These are phyloP conservation scores for Phytophthora vignae DNA, from an alignment of 352 stramenopile genomes.

Conservation along the genomic window DNA sequence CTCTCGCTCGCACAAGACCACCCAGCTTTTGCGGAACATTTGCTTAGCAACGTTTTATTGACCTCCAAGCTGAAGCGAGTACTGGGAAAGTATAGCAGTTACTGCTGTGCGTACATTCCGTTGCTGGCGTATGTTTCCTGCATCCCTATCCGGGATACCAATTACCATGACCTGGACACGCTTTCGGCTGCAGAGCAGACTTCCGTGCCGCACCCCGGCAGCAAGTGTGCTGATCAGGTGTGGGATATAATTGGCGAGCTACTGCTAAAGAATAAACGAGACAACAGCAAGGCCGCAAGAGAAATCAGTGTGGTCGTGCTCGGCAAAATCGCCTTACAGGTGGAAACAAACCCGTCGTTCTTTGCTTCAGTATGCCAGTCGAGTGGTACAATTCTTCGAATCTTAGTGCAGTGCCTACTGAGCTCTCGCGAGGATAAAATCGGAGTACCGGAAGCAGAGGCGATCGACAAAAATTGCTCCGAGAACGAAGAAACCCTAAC, in stretches of 20 bases:
- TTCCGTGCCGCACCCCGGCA: constrained; percentile 33
- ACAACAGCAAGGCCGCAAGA: constrained; percentile 33
- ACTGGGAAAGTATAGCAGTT: constrained; percentile 50
- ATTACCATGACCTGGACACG: constrained; percentile 55
- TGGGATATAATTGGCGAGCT: constrained; percentile 75
- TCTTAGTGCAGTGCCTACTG: constrained; percentile 45
- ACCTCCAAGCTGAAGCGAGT: constrained; percentile 54
- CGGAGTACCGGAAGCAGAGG: background rate
- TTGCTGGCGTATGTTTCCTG: constrained; percentile 71
- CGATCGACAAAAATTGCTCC: background rate
- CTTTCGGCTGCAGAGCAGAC: constrained; percentile 6
- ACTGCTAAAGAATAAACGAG: constrained; percentile 57
- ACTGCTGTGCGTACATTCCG: constrained; percentile 63
- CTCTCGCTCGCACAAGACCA: constrained; percentile 66
- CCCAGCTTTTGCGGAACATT: constrained; percentile 55
- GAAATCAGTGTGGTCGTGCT: constrained; percentile 55
- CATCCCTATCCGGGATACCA: constrained; percentile 63
- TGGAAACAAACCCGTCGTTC: constrained; percentile 58
- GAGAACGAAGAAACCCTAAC: background rate
- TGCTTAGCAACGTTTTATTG: constrained; percentile 40
- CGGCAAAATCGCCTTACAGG: constrained; percentile 55
- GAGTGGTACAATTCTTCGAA: constrained; percentile 52
- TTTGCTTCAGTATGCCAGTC: constrained; percentile 63
- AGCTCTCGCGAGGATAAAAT: background rate
- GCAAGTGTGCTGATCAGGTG: constrained; percentile 53